Conservation (phyloP, 148 eudicot species). For the Simmondsia chinensis region DNA sequence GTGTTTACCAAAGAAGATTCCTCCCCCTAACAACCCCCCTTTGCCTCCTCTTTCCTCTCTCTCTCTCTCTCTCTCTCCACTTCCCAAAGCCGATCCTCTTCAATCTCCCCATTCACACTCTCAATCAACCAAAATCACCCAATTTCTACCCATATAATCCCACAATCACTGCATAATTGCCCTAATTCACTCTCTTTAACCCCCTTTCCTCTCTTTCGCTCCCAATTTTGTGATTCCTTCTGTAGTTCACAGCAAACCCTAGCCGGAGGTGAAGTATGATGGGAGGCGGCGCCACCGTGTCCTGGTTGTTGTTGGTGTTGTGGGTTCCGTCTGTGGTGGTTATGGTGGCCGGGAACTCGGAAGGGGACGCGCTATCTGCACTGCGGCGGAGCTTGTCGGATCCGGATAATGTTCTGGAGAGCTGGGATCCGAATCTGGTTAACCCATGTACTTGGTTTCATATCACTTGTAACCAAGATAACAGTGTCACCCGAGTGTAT, state of each 20-base stretch:
- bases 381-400: slow-evolving; percentile 60
- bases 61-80: neutral
- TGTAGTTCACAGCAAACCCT: neutral
- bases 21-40: too few relatives aligned
- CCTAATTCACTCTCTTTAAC: too few relatives aligned
- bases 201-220: too few relatives aligned
- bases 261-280: neutral
- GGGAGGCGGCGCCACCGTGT: slow-evolving; percentile 5
- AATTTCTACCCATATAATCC: too few relatives aligned
- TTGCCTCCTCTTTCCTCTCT: too few relatives aligned
- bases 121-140: too few relatives aligned
- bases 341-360: slow-evolving; percentile 50
- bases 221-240: too few relatives aligned
- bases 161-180: too few relatives aligned
- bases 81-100: slow-evolving; percentile 17
- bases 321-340: slow-evolving; percentile 11
- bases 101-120: too few relatives aligned
- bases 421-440: slow-evolving; percentile 88
- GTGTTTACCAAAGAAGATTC: slow-evolving; percentile 6
- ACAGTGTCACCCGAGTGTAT: slow-evolving; percentile 70
- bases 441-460: slow-evolving; percentile 91
- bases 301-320: slow-evolving; percentile 7
- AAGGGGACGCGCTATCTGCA: slow-evolving; percentile 70
- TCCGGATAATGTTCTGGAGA: slow-evolving; percentile 62
- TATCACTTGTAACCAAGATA: slow-evolving; percentile 62